phyloP scores from a whole-genome alignment of 2,329 filamentous ascomycete genomes.

The Phyllosticta paracitricarpa region DNA sequence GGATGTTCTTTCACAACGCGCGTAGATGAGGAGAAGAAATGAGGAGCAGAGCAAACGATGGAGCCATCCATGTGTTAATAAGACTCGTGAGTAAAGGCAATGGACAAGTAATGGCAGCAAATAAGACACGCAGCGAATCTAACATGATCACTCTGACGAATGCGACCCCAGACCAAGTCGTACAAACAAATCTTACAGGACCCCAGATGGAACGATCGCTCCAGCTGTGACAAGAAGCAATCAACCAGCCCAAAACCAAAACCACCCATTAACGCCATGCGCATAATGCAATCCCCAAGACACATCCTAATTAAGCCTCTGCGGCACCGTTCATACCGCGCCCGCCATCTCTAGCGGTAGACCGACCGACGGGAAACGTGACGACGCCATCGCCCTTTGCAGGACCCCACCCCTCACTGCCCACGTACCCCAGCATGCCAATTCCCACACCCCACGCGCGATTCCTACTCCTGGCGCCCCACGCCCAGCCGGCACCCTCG shows the following conservation, averaged over 20 bases:
- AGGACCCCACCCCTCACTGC: conserved; percentile 34
- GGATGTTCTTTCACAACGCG: too few relatives aligned
- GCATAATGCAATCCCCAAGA: not conserved
- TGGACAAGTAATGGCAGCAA: too few relatives aligned
- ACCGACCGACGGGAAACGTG: not conserved
- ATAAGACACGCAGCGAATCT: too few relatives aligned
- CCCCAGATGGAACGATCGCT: too few relatives aligned
- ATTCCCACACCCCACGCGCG: conserved; percentile 73
- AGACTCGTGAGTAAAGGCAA: too few relatives aligned
- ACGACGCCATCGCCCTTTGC: conserved; percentile 3
- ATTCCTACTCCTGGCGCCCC: conserved; percentile 64
- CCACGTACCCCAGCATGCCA: conserved; percentile 40
- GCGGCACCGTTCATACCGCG: not conserved
- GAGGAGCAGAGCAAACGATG: too few relatives aligned
- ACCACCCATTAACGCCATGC: not conserved
- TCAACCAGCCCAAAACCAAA: not conserved
- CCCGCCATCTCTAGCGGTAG: not conserved
- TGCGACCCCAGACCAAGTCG: too few relatives aligned
- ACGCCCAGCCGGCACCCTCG: conserved; percentile 78
- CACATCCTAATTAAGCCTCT: not conserved
- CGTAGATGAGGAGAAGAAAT: too few relatives aligned
- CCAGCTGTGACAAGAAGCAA: not conserved
- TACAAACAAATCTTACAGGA: too few relatives aligned
- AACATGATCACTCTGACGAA: too few relatives aligned
- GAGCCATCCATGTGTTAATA: too few relatives aligned